These are phyloP conservation scores for Exidia glandulosa DNA, from an alignment of 768 basidiomycete genomes.

Conservation along the genomic window DNA sequence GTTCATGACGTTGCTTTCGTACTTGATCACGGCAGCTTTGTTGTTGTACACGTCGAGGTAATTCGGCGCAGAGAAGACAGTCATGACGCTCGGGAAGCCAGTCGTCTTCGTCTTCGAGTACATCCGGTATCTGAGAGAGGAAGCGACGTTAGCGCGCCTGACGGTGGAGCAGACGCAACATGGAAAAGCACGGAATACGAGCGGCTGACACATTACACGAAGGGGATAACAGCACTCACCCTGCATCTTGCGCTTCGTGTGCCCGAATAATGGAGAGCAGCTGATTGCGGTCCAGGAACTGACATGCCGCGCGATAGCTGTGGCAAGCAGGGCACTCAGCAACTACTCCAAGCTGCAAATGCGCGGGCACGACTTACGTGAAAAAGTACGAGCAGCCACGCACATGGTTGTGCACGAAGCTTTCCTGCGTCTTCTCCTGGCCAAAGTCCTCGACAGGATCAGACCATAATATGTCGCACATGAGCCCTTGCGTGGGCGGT, in stretches of 20 bases:
- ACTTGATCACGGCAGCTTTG: slow-evolving; percentile 44
- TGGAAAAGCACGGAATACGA: too few relatives aligned
- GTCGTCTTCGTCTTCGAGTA: slow-evolving; percentile 40
- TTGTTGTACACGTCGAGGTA: slow-evolving; percentile 43
- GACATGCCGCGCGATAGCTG: slow-evolving; percentile 36
- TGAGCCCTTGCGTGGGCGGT: slow-evolving; percentile 36
- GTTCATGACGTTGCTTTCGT: slow-evolving; percentile 42
- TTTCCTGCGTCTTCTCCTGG: slow-evolving; percentile 29
- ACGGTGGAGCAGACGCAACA: too few relatives aligned
- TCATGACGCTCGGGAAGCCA: slow-evolving; percentile 43
- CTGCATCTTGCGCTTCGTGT: slow-evolving; percentile 41
- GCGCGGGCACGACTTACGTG: slow-evolving; percentile 20
- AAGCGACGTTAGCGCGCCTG: background rate
- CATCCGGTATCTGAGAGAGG: slow-evolving; percentile 31
- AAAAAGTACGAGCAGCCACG: slow-evolving; percentile 43
- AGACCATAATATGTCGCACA: slow-evolving; percentile 43
- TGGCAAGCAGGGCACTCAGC: background rate
- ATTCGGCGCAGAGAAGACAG: slow-evolving; percentile 39
- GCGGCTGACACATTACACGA: too few relatives aligned
- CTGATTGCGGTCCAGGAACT: slow-evolving; percentile 39
- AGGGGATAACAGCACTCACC: slow-evolving; percentile 17
- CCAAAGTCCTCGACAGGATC: slow-evolving; percentile 41
- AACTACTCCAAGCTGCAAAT: background rate
- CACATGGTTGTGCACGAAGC: slow-evolving; percentile 39
- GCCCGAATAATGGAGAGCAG: slow-evolving; percentile 38